Evolutionary conservation across 768 basidiomycete species (phyloP), one percentile per base, ranked within the genome.

Genomic region (Kwoniella sp.): DNA sequence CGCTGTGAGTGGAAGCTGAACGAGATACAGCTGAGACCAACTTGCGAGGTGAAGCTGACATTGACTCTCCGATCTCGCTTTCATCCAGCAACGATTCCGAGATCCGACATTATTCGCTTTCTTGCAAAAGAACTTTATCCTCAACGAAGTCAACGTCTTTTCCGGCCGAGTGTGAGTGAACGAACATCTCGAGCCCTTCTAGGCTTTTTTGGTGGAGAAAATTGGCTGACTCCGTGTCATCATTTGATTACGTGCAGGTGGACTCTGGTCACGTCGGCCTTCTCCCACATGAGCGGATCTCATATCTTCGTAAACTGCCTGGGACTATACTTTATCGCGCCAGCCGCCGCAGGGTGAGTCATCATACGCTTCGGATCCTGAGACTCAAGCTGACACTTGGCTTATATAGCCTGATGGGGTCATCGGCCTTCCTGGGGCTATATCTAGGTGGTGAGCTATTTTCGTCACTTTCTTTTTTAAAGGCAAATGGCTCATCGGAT

Each of bases 231-330:
- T n/a, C n/a, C n/a, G n/a, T 47, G 48, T n/a, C 12, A 23, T 48
- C 3, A 34, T 45, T 52, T 50, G 25, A 38, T n/a, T n/a, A 22
- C 55, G 0, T 41, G 13, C 61, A 77, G 75, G 51, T 77, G 78
- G 69, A 80, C 77, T 2, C 62, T 80, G 4, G 45, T 80, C 28
- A 80, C 79, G 29, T 56, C 66, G 17, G 74, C 69, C 26, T 80
- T 80, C 66, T 78, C 76, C 20, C 79, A 80, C 60, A 72, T 70
- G 45, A 65, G 55, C n/a, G 73, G 73, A 22, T 55, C 65, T 11
- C 79, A 80, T 51, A 79, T 80, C 65, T 72, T 78, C 63, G 61
- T 80, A 22, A 80, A 80, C 63, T 73, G 71, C 31, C 58, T 80
- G 28, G 75, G 79, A 37, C 58, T 80, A 11, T 80, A 77, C 62